Conservation (phyloP, 306 rosid genomes). For the Begonia peltatifolia region DNA sequence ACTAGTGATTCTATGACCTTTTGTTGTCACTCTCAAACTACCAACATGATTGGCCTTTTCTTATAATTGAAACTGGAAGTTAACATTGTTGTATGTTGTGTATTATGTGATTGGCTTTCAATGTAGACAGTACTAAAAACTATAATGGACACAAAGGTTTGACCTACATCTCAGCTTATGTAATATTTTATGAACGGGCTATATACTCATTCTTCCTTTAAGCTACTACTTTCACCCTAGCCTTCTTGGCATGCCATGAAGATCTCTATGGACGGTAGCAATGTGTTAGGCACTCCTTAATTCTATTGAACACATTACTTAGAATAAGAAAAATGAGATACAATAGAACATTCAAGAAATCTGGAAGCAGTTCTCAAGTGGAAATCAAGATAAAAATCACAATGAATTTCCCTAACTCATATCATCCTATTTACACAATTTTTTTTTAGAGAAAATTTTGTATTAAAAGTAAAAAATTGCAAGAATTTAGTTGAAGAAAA, state of each 20-base stretch:
- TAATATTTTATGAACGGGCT: too few relatives aligned
- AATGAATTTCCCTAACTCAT: too few relatives aligned
- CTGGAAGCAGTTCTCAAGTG: too few relatives aligned
- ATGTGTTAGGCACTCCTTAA: not conserved
- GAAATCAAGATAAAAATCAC: too few relatives aligned
- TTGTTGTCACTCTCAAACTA: not conserved
- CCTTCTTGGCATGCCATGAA: not conserved
- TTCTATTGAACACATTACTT: not conserved
- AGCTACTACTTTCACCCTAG: not conserved
- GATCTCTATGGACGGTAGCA: not conserved
- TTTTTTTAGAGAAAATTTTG: too few relatives aligned
- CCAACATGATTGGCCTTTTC: not conserved
- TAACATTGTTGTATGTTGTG: not conserved
- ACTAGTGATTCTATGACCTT: not conserved
- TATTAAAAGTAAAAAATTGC: too few relatives aligned
- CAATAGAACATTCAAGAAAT: too few relatives aligned
- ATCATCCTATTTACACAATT: too few relatives aligned
- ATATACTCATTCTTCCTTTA: not conserved
- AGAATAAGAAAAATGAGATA: too few relatives aligned
- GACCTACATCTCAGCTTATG: not conserved
- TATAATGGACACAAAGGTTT: not conserved
- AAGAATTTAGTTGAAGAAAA: too few relatives aligned
- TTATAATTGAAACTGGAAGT: too few relatives aligned
- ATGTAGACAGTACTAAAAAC: not conserved
- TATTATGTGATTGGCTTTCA: not conserved